Percentiles rank a stretch among this genome's conserved stretches.
These are phyloP conservation scores for Anthracocystis setariae DNA, from an alignment of 1,284 basidiomycete species.

Conservation along the genomic window DNA sequence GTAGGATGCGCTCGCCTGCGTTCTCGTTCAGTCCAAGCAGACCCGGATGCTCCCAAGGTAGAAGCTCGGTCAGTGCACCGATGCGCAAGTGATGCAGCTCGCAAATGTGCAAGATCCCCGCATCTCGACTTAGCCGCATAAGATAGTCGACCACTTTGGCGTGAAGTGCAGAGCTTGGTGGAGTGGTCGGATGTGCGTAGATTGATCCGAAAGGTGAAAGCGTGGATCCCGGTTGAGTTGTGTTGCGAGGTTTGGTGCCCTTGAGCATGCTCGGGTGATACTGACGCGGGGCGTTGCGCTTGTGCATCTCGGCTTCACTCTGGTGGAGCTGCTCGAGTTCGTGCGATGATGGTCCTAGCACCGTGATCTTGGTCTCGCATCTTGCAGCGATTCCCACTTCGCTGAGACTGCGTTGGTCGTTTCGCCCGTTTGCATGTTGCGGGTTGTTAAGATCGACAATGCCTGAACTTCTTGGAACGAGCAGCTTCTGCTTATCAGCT, in stretches of 20 bases:
- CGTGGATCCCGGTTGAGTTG: conserved; percentile 14
- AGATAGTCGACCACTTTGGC: conserved; percentile 44
- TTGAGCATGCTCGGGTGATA: conserved; percentile 60
- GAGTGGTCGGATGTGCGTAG: conserved; percentile 44
- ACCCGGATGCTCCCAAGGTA: conserved; percentile 60
- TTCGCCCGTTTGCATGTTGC: conserved; percentile 1
- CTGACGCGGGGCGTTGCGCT: conserved; percentile 43
- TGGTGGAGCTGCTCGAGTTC: conserved; percentile 42
- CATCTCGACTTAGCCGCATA: conserved; percentile 46
- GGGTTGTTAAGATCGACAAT: conserved; percentile 31
- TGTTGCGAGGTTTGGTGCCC: conserved; percentile 43
- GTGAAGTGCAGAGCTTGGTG: conserved; percentile 25
- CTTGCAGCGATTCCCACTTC: conserved; percentile 23
- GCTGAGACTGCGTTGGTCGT: conserved; percentile 18
- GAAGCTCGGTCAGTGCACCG: conserved; percentile 57
- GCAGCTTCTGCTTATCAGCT: conserved; percentile 50
- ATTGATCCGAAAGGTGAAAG: conserved; percentile 46
- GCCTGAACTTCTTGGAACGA: conserved; percentile 32
- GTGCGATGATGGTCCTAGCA: conserved; percentile 44
- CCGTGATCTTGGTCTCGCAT: conserved; percentile 26
- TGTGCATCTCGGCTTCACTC: conserved; percentile 32
- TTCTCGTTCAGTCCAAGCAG: conserved; percentile 63
- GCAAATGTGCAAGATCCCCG: conserved; percentile 61
- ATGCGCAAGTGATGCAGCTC: conserved; percentile 49
- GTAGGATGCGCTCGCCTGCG: conserved; percentile 53